A percentile compares a stretch with the other conserved stretches of the same genome.
phyloP scores from a whole-genome alignment of 352 stramenopile genomes.

The Plasmopara halstedii region DNA sequence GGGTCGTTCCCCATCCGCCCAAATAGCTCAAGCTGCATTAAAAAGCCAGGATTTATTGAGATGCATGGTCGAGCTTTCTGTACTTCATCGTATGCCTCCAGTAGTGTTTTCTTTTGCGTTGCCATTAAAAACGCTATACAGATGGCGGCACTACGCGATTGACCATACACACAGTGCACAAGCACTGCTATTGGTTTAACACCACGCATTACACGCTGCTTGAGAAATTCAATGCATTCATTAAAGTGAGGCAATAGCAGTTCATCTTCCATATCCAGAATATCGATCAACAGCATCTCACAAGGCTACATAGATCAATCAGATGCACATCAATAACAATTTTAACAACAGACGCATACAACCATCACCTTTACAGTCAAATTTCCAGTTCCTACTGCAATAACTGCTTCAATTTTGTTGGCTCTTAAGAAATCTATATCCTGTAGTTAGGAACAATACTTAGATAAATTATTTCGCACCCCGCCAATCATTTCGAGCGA shows the following conservation, averaged over 20 bases:
- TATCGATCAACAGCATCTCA: conserved; percentile 43
- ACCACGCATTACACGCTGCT: conserved; percentile 8
- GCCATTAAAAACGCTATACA: conserved; percentile 76
- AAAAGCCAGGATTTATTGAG: conserved; percentile 69
- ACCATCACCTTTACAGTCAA: conserved; percentile 34
- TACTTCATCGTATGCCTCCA: conserved; percentile 49
- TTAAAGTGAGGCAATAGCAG: conserved; percentile 58
- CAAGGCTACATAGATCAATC: conserved; percentile 14
- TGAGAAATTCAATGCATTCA: conserved; percentile 38
- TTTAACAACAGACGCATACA: conserved; percentile 1
- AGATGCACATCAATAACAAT: background rate
- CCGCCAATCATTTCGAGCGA: background rate
- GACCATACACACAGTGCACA: conserved; percentile 77
- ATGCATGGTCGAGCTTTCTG: conserved; percentile 60
- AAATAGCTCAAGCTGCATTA: conserved; percentile 65
- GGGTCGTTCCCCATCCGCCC: conserved; percentile 43
- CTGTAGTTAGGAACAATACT: conserved; percentile 5
- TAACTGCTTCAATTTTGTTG: conserved; percentile 36
- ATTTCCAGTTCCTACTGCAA: conserved; percentile 55
- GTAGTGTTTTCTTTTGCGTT: conserved; percentile 24
- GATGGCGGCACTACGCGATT: conserved; percentile 65
- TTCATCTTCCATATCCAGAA: conserved; percentile 73
- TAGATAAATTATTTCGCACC: conserved; percentile 1
- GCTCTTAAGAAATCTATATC: conserved; percentile 32
- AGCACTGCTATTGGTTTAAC: conserved; percentile 20